Conservation (phyloP, 2,329 filamentous ascomycete genomes). For the Cordyceps cicadae region DNA sequence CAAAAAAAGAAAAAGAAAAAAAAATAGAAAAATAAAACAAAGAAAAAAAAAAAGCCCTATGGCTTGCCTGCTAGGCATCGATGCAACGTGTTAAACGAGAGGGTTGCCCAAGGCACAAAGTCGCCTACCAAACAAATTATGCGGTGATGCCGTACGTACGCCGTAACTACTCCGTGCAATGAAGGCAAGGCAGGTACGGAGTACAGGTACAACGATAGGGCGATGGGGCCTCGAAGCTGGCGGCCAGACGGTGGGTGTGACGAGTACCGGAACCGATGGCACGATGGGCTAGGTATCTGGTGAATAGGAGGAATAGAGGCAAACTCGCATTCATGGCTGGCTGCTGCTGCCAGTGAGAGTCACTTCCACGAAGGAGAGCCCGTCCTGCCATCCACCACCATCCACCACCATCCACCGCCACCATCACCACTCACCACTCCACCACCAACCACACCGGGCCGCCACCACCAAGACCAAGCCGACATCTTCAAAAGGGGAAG, state of each 20-base stretch:
- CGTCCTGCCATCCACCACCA: no score
- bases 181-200: no score
- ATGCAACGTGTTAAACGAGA: background rate
- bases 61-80: background rate
- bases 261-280: background rate
- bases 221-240: background rate
- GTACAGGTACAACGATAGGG: no score
- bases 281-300: background rate
- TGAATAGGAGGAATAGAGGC: background rate
- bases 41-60: background rate
- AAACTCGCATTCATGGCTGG: background rate
- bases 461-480: background rate
- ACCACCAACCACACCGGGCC: background rate
- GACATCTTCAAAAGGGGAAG: background rate
- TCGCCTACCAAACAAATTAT: no score
- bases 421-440: background rate
- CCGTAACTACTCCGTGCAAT: no score
- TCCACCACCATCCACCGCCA: no score
- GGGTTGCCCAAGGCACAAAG: background rate
- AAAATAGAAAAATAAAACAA: background rate
- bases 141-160: no score
- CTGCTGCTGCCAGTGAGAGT: conserved; percentile 5
- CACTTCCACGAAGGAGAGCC: background rate
- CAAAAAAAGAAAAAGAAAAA: background rate
- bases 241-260: background rate